Evolutionary conservation across 805 yeast genomes (phyloP).

Genomic region (Wickerhamiella siamensis): DNA sequence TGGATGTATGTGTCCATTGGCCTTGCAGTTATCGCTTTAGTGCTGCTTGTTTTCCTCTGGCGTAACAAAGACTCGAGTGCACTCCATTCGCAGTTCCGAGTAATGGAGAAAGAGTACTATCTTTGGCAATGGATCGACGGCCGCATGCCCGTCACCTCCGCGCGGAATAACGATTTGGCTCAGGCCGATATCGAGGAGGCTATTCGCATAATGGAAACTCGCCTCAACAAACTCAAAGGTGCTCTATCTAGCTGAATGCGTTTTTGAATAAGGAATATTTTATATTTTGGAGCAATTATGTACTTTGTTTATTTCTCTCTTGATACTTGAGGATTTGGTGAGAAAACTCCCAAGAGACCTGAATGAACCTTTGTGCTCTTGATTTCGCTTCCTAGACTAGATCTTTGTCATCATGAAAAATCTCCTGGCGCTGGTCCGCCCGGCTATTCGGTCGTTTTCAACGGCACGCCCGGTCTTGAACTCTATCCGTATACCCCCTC

Average conservation of each 20-base stretch:
- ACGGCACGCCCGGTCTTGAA: neutral
- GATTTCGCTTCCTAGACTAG: no score
- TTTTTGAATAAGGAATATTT: neutral
- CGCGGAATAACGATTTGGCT: constrained; percentile 13
- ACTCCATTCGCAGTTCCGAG: constrained; percentile 16
- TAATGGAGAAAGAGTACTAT: constrained; percentile 38
- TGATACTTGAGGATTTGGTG: no score
- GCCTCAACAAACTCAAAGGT: constrained; percentile 13
- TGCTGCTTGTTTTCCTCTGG: constrained; percentile 10
- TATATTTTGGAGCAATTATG: no score
- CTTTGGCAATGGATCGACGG: constrained; percentile 63
- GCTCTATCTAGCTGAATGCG: neutral
- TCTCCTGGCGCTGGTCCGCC: constrained; percentile 1
- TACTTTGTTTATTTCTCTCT: no score
- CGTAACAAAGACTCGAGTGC: constrained; percentile 15
- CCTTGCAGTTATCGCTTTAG: constrained; percentile 6
- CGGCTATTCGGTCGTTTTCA: neutral
- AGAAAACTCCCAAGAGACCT: no score
- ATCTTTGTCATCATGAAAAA: constrained; percentile 2
- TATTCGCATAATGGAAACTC: constrained; percentile 15
- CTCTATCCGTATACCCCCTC: neutral
- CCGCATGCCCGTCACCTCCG: constrained; percentile 21
- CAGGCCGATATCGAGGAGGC: constrained; percentile 14
- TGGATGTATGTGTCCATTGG: constrained; percentile 11
- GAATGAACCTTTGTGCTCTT: no score